A percentile compares a stretch with the other conserved stretches of the same genome.
phyloP scores from a whole-genome alignment of 371 early-diverging fungal genomes.

The Zancudomyces culisetae region DNA sequence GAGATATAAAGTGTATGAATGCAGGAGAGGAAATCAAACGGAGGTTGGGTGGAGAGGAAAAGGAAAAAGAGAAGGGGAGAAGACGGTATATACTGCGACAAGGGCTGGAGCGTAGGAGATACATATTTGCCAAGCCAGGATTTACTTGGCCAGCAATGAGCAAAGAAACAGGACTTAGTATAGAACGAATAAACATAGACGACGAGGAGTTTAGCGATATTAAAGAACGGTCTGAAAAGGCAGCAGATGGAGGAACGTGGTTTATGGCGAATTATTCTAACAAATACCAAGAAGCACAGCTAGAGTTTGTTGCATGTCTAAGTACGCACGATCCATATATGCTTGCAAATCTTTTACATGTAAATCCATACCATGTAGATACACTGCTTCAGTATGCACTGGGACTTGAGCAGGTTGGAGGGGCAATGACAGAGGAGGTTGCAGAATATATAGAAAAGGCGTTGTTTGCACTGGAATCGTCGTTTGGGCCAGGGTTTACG shows the following conservation, averaged over 20 bases:
- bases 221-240: conserved; percentile 2
- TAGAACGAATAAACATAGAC: conserved; percentile 38
- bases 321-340: conserved; percentile 56
- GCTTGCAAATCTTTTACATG: conserved; percentile 39
- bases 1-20: conserved; percentile 49
- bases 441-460: conserved; percentile 58
- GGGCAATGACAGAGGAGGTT: conserved; percentile 49
- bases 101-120: conserved; percentile 14
- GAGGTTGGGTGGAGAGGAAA: conserved; percentile 64
- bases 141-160: conserved; percentile 57
- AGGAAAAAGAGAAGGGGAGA: conserved; percentile 22
- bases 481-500: conserved; percentile 64
- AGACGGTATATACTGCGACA: conserved; percentile 5
- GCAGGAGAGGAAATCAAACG: conserved; percentile 74
- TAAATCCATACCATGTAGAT: conserved; percentile 74
- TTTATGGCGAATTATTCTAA: conserved; percentile 48
- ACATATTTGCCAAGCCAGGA: conserved; percentile 47
- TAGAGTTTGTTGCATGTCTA: conserved; percentile 49
- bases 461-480: conserved; percentile 57
- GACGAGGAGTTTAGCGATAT: conserved; percentile 12
- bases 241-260: conserved; percentile 22
- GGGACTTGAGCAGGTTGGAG: conserved; percentile 55
- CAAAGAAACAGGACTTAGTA: conserved; percentile 39
- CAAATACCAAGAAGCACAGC: conserved; percentile 48
- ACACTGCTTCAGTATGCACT: conserved; percentile 65